A percentile compares a stretch with the other conserved stretches of the same genome.
Evolutionary conservation across 176 grass and related monocot genomes (phyloP).

Genomic region (Lolium rigidum): DNA sequence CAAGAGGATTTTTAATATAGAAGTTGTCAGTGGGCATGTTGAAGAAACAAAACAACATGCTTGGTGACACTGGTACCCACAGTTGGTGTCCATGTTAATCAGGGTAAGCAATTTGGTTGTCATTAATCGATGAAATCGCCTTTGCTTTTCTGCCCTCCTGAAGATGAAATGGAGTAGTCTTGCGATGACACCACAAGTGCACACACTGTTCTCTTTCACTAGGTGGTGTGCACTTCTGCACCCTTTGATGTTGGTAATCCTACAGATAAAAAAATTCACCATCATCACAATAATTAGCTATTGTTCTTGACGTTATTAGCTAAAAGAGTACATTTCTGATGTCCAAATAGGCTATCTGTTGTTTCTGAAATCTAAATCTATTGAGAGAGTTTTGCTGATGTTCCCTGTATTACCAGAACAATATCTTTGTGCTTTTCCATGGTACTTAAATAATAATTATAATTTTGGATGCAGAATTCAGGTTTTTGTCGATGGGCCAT

Average conservation of each 20-base stretch:
- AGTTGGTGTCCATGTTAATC: no score
- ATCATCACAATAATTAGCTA: background rate
- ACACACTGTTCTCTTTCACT: background rate
- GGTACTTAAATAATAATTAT: background rate
- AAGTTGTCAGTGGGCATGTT: no score
- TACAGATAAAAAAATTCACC: background rate
- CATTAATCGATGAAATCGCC: background rate
- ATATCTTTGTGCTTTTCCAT: background rate
- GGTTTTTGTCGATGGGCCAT: conserved; percentile 72
- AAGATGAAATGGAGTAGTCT: background rate
- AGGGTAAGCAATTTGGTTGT: background rate
- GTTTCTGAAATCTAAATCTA: background rate
- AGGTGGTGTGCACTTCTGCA: background rate
- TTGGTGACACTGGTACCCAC: background rate
- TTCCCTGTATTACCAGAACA: background rate
- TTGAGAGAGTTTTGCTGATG: background rate
- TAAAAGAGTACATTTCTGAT: background rate
- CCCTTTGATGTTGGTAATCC: background rate
- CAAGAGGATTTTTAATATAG: no score
- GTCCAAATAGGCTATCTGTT: background rate
- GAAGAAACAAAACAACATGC: no score
- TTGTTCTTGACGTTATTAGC: background rate
- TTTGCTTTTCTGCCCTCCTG: background rate
- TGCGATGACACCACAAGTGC: background rate
- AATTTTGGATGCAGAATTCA: conserved; percentile 69